Percentiles rank a stretch among this genome's conserved stretches.
These are phyloP conservation scores for Naganishia albida DNA, from an alignment of 1,284 basidiomycete genomes.

Conservation along the genomic window DNA sequence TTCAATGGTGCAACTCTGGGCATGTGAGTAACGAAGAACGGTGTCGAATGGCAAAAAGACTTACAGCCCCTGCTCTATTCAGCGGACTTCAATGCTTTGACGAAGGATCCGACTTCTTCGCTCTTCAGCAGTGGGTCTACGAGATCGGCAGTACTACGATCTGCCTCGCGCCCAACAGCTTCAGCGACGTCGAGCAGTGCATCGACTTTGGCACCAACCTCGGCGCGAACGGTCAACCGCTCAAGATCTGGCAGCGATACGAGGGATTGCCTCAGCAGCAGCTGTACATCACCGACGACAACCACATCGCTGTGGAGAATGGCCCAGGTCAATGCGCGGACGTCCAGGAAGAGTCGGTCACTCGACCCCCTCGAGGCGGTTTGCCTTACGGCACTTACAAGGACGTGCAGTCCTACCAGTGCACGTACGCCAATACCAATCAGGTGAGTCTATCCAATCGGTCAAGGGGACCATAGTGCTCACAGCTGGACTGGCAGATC, in stretches of 20 bases:
- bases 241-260: constrained; percentile 37
- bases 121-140: constrained; percentile 11
- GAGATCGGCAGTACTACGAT: constrained; percentile 4
- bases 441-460: constrained; percentile 11
- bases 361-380: background rate
- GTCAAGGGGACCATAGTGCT: too few species aligned
- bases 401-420: constrained; percentile 19
- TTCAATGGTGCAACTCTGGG: constrained; percentile 7
- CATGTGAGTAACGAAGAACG: constrained; percentile 1
- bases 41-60: background rate
- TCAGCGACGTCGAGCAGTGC: constrained; percentile 5
- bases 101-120: background rate
- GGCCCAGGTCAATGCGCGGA: constrained; percentile 16
- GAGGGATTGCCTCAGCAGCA: constrained; percentile 6
- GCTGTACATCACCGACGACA: constrained; percentile 3
- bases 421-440: constrained; percentile 11
- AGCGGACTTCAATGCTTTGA: constrained; percentile 3
- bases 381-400: constrained; percentile 17
- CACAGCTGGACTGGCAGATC: constrained; percentile 7
- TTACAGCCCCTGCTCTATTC: background rate
- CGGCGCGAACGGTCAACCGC: constrained; percentile 29
- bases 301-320: constrained; percentile 26
- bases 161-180: constrained; percentile 14
- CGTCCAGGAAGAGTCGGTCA: background rate
- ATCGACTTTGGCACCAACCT: constrained; percentile 24